These are phyloP conservation scores for Linnemannia hyalina DNA, from an alignment of 192 early-diverging fungal genomes.

Conservation along the genomic window DNA sequence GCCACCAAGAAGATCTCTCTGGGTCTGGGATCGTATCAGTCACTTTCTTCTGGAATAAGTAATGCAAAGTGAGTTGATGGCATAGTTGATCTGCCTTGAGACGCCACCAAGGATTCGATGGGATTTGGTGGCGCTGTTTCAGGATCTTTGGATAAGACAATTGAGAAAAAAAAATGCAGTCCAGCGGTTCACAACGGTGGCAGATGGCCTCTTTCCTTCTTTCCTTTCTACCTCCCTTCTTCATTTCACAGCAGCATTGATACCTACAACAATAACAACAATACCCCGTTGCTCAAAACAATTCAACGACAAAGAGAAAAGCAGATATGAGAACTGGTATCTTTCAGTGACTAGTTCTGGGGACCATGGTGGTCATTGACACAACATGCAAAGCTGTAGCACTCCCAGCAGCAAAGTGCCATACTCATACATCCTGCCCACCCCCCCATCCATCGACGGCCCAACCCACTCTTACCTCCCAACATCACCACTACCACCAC, in stretches of 20 bases:
- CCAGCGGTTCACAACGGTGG: too few species aligned
- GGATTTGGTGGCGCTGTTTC: constrained; percentile 59
- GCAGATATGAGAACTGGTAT: neutral
- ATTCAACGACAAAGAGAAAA: neutral
- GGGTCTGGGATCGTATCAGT: too few species aligned
- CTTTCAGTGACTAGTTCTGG: neutral
- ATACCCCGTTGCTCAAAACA: neutral
- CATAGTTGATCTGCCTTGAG: too few species aligned
- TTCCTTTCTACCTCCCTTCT: too few species aligned
- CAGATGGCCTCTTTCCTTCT: too few species aligned
- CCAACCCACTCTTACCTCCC: neutral
- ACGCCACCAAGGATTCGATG: constrained; percentile 63
- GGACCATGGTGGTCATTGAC: neutral
- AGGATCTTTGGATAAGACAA: too few species aligned
- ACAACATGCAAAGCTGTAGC: neutral
- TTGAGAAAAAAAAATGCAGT: too few species aligned
- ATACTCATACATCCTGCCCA: neutral
- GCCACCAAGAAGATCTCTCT: too few species aligned
- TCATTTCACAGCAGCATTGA: too few species aligned
- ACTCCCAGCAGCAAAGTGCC: neutral
- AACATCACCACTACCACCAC: neutral
- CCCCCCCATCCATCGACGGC: neutral
- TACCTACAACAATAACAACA: neutral
- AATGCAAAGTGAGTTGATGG: too few species aligned
- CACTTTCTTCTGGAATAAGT: too few species aligned